Evolutionary conservation across 2,329 filamentous ascomycete species (phyloP).

Genomic region (Curvularia lunata): DNA sequence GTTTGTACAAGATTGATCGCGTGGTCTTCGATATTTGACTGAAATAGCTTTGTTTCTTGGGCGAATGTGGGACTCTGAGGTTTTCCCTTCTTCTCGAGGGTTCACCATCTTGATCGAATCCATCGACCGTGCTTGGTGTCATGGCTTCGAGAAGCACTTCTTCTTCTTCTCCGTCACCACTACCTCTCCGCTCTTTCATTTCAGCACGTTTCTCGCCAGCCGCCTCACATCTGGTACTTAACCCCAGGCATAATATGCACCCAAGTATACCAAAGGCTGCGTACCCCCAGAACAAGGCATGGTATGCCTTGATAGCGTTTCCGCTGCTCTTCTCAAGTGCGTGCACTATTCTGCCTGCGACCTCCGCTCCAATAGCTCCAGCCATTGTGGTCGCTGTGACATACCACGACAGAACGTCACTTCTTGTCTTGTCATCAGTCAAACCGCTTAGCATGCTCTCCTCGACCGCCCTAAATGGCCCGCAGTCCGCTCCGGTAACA

Average conservation of each 20-base stretch:
- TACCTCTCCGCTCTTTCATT: constrained; percentile 31
- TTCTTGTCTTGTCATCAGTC: constrained; percentile 44
- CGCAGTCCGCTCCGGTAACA: constrained; percentile 45
- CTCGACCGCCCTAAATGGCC: constrained; percentile 46
- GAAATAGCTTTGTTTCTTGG: constrained; percentile 51
- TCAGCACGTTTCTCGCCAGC: constrained; percentile 39
- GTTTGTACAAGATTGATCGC: constrained; percentile 64
- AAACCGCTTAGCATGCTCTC: constrained; percentile 47
- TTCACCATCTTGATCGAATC: constrained; percentile 37
- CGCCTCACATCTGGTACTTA: constrained; percentile 52
- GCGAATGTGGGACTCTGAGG: constrained; percentile 13
- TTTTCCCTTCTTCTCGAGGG: constrained; percentile 22
- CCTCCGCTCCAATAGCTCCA: constrained; percentile 42
- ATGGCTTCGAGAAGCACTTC: constrained; percentile 44
- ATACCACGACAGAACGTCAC: constrained; percentile 51
- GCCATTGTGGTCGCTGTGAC: constrained; percentile 47
- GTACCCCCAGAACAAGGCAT: constrained; percentile 54
- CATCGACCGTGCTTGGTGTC: constrained; percentile 41
- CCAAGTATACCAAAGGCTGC: constrained; percentile 52
- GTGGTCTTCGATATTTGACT: constrained; percentile 64
- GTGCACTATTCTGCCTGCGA: constrained; percentile 51
- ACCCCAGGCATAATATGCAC: constrained; percentile 44
- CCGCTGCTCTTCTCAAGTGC: constrained; percentile 49
- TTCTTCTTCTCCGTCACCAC: constrained; percentile 37
- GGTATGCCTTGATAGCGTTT: constrained; percentile 47